Conservation (phyloP, 345 rosid genomes). For the Citrus hindsii region DNA sequence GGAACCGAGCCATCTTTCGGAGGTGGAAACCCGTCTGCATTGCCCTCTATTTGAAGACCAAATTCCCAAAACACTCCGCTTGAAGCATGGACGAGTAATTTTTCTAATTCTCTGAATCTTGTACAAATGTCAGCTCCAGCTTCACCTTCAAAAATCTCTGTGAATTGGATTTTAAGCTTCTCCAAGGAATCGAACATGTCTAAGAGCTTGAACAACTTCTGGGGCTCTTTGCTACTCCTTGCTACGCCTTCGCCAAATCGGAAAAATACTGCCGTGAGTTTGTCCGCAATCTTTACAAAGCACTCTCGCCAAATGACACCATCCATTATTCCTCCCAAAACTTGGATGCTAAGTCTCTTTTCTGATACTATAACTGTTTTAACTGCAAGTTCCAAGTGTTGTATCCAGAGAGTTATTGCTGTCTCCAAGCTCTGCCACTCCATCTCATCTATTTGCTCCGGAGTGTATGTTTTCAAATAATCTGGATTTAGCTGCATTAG, state of each 20-base stretch:
- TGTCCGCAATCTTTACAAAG: conserved; percentile 58
- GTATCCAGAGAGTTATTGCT: conserved; percentile 55
- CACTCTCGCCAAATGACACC: conserved; percentile 56
- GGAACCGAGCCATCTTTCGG: conserved; percentile 56
- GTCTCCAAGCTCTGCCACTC: conserved; percentile 65
- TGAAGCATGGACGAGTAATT: conserved; percentile 52
- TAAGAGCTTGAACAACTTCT: conserved; percentile 63
- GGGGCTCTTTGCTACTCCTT: conserved; percentile 58
- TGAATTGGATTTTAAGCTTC: conserved; percentile 40
- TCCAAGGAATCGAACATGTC: conserved; percentile 61
- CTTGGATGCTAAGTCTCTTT: conserved; percentile 47
- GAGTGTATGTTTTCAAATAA: conserved; percentile 45
- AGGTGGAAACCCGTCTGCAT: conserved; percentile 49
- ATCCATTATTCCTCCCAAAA: conserved; percentile 40
- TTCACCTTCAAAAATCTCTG: conserved; percentile 50
- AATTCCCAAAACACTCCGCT: conserved; percentile 63
- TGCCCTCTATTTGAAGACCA: conserved; percentile 63
- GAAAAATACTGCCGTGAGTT: conserved; percentile 70
- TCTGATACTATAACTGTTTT: conserved; percentile 47
- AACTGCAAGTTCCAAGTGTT: conserved; percentile 50
- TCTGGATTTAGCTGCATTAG: conserved; percentile 54
- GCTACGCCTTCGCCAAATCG: conserved; percentile 68
- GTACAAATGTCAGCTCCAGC: conserved; percentile 54
- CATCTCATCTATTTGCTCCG: conserved; percentile 61
- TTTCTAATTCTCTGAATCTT: conserved; percentile 57